Base-by-base conservation (phyloP, 2,329 filamentous ascomycete genomes). In the Cytospora mali region DNA sequence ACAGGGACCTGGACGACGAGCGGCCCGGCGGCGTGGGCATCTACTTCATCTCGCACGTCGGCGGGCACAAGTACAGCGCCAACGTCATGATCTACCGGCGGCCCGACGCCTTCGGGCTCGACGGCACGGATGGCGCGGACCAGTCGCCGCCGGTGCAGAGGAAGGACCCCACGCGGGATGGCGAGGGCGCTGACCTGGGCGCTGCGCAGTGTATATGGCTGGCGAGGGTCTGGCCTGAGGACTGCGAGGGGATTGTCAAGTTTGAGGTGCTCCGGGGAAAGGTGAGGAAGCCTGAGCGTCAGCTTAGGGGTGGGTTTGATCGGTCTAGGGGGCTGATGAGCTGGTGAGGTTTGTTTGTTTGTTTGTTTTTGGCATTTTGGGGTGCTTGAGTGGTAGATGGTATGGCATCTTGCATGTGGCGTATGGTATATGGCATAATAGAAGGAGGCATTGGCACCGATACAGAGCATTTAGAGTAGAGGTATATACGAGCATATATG, bases 41-140 rank as follows among this genome's bases (percentile, higher is more conserved):
- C 67, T 97, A 97, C 78, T 98, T 97, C 73, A 96, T 98, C 72
- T 94, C 88, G 68, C 95, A 99, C 72, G 93, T 97, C 3, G 95
- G 95, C 29, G 95, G 95, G 0, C 95, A 99, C 80, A 97, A 97
- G 79, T 98, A 96, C 77, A 88, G 89, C 53, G 95, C 95, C 29
- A 99, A 99, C 71, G 87, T 98, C 69, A 91, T 99, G 80, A 82
- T 99, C 1, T 98, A 99, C 75, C 85, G 95, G 11, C 83, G 84
- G 59, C 80, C 79, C 7, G 80, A 86, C 69, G 80, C 84, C 1
- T 87, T 85, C 70, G 84, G 83, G 0, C 69, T 84, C 49, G 84
- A 86, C 62, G 60, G 21, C 21, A 23, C 11, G 7, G 42, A 80
- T 81, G 50, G 73, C 69, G 71, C 74, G 73, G 67, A 76, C 57